Conservation (phyloP, 176 grass and related monocot genomes). For the Saccharum spontaneum region DNA sequence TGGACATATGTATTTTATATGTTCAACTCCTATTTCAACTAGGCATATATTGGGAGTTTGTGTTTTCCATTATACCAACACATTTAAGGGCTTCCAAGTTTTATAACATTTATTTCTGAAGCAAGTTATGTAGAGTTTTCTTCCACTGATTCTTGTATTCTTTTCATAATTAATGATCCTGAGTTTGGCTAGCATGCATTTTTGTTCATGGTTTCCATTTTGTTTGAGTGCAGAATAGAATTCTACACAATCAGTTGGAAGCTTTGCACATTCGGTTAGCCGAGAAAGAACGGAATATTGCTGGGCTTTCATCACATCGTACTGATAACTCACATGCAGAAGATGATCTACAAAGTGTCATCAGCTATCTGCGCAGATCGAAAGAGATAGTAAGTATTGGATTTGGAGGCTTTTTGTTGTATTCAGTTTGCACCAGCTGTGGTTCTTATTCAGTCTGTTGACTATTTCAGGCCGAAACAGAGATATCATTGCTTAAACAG, state of each 20-base stretch:
- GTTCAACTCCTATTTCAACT: neutral
- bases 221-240: constrained; percentile 67
- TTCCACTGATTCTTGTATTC: neutral
- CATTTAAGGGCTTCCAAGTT: neutral
- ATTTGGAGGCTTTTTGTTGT: neutral
- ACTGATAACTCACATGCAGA: constrained; percentile 59
- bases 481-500: constrained; percentile 90
- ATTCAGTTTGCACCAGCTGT: neutral
- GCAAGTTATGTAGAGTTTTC: neutral
- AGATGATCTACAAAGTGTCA: constrained; percentile 77
- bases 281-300: constrained; percentile 66
- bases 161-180: neutral
- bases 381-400: constrained; percentile 91
- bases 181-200: neutral
- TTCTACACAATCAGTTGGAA: constrained; percentile 81
- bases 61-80: neutral
- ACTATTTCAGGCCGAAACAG: constrained; percentile 87
- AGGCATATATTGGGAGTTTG: neutral
- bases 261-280: constrained; percentile 86
- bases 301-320: constrained; percentile 58
- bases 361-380: constrained; percentile 83
- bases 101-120: too few species aligned
- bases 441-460: constrained; percentile 13
- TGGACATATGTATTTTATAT: neutral
- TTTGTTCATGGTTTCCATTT: constrained; percentile 18